Evolutionary conservation across 768 basidiomycete species (phyloP), one percentile per base, ranked within the genome.

Genomic region (Panaeolus papilionaceus): DNA sequence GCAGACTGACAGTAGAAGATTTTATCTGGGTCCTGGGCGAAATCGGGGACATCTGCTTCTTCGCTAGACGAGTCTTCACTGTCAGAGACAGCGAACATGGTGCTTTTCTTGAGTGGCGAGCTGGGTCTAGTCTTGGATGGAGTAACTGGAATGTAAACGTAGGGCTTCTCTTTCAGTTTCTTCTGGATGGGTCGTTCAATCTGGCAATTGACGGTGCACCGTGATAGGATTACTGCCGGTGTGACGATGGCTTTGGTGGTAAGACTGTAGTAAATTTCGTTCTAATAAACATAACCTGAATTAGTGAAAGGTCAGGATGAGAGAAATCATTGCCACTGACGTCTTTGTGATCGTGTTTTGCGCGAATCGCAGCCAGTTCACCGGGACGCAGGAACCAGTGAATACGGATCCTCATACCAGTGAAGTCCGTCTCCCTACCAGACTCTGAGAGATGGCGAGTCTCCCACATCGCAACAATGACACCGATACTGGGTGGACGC

Each of bases 311-410:
- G 20, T 49, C 68, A 9, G 39, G 61, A 8, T 54, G 37, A 51
- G 38, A 58, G 63, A 20, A 47, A 2, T 39, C 1, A 65, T 33
- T 33, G 33, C 33, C 20, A 73, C 84, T 61, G 65, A 92, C 92
- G 78, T 89, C 83, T 54, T 79, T 72, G 74, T 89, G 85, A 18
- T 87, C 85, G 49, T 92, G 83, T 69, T 86, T 85, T 0, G 86
- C 87, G 12, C 92, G 82, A 64, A 88, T 78, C 28, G 78, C 78
- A 7, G 92, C 84, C 67, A 93, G 79, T 74, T 94, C 88, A 0
- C 79, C 77, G 0, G 91, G 92, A 38, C 88, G 79, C 68, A 92
- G 78, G 72, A 94, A 94, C 92, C 92, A 94, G 71, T 93, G 92
- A 26, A 94, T 77, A 33, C 85, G 83, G 26, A 91, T 76, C 65